Base-by-base conservation (phyloP, 1,284 basidiomycete species). In the Puccinia coronata region DNA sequence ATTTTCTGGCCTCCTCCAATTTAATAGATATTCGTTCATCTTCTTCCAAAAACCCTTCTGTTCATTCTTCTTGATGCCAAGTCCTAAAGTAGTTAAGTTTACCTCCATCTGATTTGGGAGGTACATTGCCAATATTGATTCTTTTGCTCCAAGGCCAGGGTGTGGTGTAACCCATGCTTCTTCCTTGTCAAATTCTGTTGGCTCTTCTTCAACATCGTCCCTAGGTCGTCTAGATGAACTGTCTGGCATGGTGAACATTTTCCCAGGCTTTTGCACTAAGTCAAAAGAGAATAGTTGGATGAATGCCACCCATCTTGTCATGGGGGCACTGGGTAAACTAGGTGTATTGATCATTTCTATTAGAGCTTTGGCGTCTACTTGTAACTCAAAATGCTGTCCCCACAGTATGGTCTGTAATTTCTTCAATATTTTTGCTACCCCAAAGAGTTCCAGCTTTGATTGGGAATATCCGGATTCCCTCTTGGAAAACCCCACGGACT, bases 201-300 rank as follows among this genome's bases (percentile, higher is more conserved):
- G 59, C 8, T 47, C 14, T 65, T 65, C 36, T 69, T 78, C 75
- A 67, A 69, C 75, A 53, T 78, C 75, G 18, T 16, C 43, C 23
- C 5, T 6, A 9, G 61, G 57, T 34, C 75, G 51, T 14, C 75
- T 67, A 20, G 75, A 78, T 0, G 69, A 25, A 18, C 59, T 43
- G 51, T 78, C 75, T 6, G 75, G 59, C 63, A 78, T 67, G 51
- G 59, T 65, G 47, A 78, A 78, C 0, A 41, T 28, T 25, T 78
- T 78, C 1, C 61, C 63, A 5, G 57, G 43, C 20, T 65, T 31
- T 12, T 78, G 75, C 6, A 78, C 63, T 8, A 67, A 23, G 51
- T 78, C 41, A 69, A 69, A 69, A 9, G 55, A 75, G 25, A 75
- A 75, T 20, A 75, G 41, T 36, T 75, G 73, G 39, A 75, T 75